Evolutionary conservation across 2,329 filamentous ascomycete genomes (phyloP).

Genomic region (Cladosporium sp.): DNA sequence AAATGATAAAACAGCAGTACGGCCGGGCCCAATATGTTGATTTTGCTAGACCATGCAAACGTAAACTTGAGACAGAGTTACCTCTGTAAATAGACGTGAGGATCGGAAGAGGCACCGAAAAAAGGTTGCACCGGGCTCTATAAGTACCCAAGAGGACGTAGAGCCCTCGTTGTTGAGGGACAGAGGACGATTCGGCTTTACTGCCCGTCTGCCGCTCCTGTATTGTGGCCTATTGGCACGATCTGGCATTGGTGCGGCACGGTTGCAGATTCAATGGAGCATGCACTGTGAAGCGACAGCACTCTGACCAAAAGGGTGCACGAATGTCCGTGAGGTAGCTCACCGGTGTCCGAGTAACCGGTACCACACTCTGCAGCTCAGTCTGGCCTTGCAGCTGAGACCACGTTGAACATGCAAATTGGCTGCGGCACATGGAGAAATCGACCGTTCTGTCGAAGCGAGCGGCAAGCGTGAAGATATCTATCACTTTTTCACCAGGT

Average conservation of each 20-base stretch:
- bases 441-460: slow-evolving; percentile 10
- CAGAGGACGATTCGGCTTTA: neutral
- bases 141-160: neutral
- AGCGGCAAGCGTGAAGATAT: slow-evolving; percentile 12
- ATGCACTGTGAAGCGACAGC: slow-evolving; percentile 5
- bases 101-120: slow-evolving; percentile 6
- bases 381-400: slow-evolving; percentile 10
- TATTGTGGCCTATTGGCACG: neutral
- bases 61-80: neutral
- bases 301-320: neutral
- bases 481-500: slow-evolving; percentile 14
- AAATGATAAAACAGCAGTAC: slow-evolving; percentile 2
- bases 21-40: slow-evolving; percentile 1
- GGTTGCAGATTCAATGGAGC: neutral
- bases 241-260: slow-evolving; percentile 1
- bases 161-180: neutral
- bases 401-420: neutral
- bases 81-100: neutral
- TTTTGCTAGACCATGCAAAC: neutral
- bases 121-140: slow-evolving; percentile 5
- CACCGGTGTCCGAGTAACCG: slow-evolving; percentile 7
- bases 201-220: neutral
- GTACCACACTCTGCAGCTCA: slow-evolving; percentile 5
- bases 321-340: neutral
- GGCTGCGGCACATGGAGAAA: neutral